phyloP scores from a whole-genome alignment of 441 rosid species.

The Erysimum cheiri region DNA sequence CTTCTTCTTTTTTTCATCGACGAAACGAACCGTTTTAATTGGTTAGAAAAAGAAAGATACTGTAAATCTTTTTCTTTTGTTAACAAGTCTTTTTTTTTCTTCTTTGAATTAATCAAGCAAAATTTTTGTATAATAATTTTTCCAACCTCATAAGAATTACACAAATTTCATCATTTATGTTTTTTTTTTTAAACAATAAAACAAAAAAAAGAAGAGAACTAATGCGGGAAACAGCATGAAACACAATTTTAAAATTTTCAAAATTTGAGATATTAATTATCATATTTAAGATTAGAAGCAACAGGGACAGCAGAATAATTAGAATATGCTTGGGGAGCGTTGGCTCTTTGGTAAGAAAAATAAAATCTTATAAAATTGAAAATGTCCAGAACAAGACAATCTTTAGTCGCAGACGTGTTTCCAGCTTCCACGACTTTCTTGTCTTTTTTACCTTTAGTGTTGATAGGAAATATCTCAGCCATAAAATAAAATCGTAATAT shows the following conservation, averaged over 20 bases:
- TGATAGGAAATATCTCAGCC: background rate
- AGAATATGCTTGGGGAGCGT: conserved; percentile 20
- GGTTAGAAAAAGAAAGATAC: background rate
- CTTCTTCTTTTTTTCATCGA: background rate
- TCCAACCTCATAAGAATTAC: background rate
- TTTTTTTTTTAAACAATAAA: background rate
- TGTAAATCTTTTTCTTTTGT: background rate
- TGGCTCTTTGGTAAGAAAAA: conserved; percentile 2
- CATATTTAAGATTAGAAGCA: conserved; percentile 23
- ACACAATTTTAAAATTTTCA: too few relatives aligned
- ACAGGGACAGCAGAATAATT: conserved; percentile 1
- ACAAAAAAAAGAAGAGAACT: too few relatives aligned
- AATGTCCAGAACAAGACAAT: conserved; percentile 15
- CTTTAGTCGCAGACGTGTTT: conserved; percentile 11
- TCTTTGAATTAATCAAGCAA: background rate
- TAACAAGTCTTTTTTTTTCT: background rate
- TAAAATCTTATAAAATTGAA: background rate
- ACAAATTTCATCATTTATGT: background rate
- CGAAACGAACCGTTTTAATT: conserved; percentile 26
- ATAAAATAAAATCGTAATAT: background rate
- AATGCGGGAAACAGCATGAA: conserved; percentile 25
- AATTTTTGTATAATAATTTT: background rate
- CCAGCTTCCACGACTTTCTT: background rate
- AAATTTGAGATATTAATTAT: too few relatives aligned
- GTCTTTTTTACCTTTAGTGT: conserved; percentile 1